Conservation (phyloP, 2,329 filamentous ascomycete species). For the Lithohypha guttulata region DNA sequence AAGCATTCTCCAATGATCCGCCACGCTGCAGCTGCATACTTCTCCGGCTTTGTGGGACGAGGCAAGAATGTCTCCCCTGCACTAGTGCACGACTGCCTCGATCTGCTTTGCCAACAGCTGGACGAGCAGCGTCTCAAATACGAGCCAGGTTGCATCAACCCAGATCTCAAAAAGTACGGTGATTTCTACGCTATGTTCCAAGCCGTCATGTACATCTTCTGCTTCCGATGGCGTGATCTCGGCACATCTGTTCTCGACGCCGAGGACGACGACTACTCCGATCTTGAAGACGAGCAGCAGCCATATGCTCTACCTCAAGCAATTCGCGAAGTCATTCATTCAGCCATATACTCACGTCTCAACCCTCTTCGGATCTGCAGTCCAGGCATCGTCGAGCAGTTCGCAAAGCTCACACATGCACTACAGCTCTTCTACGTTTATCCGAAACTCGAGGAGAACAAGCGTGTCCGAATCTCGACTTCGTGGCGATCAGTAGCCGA, state of each 20-base stretch:
- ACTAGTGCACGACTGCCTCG: slow-evolving; percentile 72
- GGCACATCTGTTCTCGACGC: slow-evolving; percentile 40
- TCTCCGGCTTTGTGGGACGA: slow-evolving; percentile 87
- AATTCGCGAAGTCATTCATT: slow-evolving; percentile 61
- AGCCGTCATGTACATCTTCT: slow-evolving; percentile 87
- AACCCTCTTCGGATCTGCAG: slow-evolving; percentile 95
- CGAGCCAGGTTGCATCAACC: slow-evolving; percentile 65
- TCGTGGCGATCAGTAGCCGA: slow-evolving; percentile 25
- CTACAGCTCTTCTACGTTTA: slow-evolving; percentile 84
- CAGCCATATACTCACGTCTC: slow-evolving; percentile 74
- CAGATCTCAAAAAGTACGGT: slow-evolving; percentile 72
- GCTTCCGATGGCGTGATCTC: slow-evolving; percentile 93
- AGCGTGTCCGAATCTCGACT: slow-evolving; percentile 53
- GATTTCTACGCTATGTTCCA: slow-evolving; percentile 84
- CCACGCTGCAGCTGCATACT: slow-evolving; percentile 79
- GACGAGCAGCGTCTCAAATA: slow-evolving; percentile 62
- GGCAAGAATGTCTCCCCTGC: slow-evolving; percentile 68
- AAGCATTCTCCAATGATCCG: slow-evolving; percentile 59
- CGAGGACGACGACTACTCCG: slow-evolving; percentile 42
- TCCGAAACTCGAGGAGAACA: slow-evolving; percentile 81
- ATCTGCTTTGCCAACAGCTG: slow-evolving; percentile 65
- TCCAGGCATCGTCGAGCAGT: slow-evolving; percentile 79
- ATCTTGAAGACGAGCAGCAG: slow-evolving; percentile 47
- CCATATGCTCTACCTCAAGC: slow-evolving; percentile 69
- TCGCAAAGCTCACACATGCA: slow-evolving; percentile 76